phyloP scores from a whole-genome alignment of 202 grass and related monocot genomes.

The Schoenoplectus triqueter region DNA sequence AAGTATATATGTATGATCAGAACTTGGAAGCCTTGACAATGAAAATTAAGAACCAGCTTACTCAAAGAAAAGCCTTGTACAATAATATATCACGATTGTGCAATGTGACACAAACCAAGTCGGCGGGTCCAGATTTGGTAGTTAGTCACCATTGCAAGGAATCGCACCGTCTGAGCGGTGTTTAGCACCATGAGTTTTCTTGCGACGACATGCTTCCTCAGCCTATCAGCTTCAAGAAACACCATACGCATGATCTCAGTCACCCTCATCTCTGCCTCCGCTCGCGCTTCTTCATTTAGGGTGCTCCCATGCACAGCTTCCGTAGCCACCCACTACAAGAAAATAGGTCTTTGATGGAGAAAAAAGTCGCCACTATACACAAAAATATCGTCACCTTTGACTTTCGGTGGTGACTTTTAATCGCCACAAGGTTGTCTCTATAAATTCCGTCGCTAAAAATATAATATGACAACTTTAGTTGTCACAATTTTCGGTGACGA shows the following conservation, averaged over 20 bases:
- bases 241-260: background rate
- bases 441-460: no score
- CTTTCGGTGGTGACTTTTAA: no score
- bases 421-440: no score
- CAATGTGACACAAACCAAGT: background rate
- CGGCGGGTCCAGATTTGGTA: background rate
- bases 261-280: background rate
- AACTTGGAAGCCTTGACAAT: no score
- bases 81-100: background rate
- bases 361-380: no score
- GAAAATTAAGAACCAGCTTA: background rate
- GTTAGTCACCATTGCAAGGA: background rate
- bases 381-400: no score
- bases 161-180: background rate
- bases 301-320: background rate
- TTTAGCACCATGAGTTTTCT: constrained; percentile 1
- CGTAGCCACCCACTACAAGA: background rate
- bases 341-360: no score
- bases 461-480: no score
- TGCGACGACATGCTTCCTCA: background rate
- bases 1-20: no score
- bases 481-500: no score
- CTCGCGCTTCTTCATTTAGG: constrained; percentile 19
- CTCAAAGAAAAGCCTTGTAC: background rate
- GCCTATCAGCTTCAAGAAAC: constrained; percentile 6